phyloP scores from a whole-genome alignment of 208 protist species.

The Wallacemonas rigidus region DNA sequence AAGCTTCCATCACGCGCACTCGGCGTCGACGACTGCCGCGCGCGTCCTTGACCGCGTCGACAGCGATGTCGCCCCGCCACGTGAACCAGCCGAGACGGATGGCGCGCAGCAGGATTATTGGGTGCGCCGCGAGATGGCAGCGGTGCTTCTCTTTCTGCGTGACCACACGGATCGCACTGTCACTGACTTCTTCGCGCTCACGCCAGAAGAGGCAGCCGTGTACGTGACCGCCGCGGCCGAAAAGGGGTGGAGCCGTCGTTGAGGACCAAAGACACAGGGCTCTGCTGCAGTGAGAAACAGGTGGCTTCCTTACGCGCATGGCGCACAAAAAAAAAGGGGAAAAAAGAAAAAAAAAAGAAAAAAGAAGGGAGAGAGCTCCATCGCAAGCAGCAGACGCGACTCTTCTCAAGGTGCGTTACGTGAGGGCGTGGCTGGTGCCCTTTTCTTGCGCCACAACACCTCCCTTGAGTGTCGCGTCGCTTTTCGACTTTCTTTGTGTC shows the following conservation, averaged over 20 bases:
- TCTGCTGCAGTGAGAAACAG: too few species aligned
- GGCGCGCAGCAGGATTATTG: neutral
- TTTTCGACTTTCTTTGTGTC: too few species aligned
- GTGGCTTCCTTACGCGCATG: neutral
- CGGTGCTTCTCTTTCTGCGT: conserved; percentile 15
- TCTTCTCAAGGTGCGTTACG: too few species aligned
- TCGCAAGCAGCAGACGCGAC: too few species aligned
- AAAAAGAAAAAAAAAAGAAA: conserved; percentile 11
- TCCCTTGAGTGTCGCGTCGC: too few species aligned
- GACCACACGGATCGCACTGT: neutral
- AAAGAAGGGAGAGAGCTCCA: neutral
- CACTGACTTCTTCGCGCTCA: conserved; percentile 7
- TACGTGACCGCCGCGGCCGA: conserved; percentile 11
- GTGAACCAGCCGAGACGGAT: neutral
- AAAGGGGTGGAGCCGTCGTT: conserved; percentile 2
- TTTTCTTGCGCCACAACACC: too few species aligned
- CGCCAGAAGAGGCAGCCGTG: conserved; percentile 11
- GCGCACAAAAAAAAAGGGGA: neutral
- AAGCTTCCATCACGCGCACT: too few species aligned
- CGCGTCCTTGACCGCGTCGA: neutral
- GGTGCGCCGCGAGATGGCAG: conserved; percentile 2
- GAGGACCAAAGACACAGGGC: neutral
- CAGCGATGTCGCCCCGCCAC: neutral
- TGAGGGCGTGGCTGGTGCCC: too few species aligned
- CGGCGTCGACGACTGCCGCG: too few species aligned